Conservation (phyloP, 2,329 filamentous ascomycete species). For the Scedosporium apiospermum region DNA sequence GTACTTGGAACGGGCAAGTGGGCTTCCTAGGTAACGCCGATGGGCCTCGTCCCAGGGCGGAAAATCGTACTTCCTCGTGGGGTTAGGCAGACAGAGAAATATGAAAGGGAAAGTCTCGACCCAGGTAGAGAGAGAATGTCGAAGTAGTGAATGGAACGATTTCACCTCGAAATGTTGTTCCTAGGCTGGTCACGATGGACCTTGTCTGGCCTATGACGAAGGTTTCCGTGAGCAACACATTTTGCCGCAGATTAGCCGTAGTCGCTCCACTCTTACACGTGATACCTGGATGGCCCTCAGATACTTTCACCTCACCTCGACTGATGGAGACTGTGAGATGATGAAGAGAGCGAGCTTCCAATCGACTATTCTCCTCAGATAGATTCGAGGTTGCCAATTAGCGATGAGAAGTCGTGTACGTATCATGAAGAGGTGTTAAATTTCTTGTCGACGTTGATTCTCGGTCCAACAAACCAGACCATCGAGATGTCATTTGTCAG, state of each 20-base stretch:
- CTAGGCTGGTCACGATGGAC: conserved; percentile 7
- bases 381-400: too few species aligned
- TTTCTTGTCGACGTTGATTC: too few species aligned
- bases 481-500: too few species aligned
- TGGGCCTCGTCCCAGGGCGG: background rate
- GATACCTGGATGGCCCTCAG: background rate
- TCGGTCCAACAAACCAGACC: too few species aligned
- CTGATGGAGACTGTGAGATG: too few species aligned
- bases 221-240: background rate
- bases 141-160: background rate
- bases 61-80: background rate
- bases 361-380: too few species aligned
- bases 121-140: background rate
- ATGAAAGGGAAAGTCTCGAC: too few species aligned
- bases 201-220: conserved; percentile 1
- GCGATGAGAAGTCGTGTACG: too few species aligned
- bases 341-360: too few species aligned
- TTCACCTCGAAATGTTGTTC: background rate
- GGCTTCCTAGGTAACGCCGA: background rate
- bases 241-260: conserved; percentile 4
- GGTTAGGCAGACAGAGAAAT: too few species aligned
- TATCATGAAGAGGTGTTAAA: too few species aligned
- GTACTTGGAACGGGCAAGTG: background rate
- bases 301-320: background rate
- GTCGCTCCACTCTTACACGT: background rate